phyloP scores from a whole-genome alignment of 2,329 filamentous ascomycete genomes.

The Madurella fahalii region DNA sequence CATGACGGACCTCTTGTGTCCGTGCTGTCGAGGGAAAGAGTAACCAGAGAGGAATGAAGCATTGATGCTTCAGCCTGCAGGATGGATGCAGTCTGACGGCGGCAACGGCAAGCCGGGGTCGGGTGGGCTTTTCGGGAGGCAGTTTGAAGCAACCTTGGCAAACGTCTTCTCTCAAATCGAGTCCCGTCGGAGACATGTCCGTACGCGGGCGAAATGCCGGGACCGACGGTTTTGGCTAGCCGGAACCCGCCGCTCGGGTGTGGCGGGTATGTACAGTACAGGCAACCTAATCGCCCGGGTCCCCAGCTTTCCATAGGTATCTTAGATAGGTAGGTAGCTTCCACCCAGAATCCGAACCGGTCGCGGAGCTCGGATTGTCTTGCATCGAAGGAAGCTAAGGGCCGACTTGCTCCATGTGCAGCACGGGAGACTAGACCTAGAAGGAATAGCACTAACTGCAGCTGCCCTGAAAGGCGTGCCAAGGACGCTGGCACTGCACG shows the following conservation, averaged over 20 bases:
- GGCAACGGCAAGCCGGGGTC: not conserved
- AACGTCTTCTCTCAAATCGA: not conserved
- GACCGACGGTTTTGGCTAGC: not conserved
- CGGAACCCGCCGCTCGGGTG: too few species aligned
- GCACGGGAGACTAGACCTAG: too few species aligned
- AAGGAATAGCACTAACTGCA: too few species aligned
- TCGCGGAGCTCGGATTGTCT: too few species aligned
- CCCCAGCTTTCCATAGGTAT: too few species aligned
- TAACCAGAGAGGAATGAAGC: not conserved
- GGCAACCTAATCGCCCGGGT: too few species aligned
- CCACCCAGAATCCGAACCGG: too few species aligned
- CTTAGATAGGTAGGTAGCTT: too few species aligned
- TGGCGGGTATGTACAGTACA: not conserved
- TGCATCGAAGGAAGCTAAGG: too few species aligned
- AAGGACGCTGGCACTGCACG: too few species aligned
- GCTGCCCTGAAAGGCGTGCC: too few species aligned
- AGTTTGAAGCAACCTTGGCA: not conserved
- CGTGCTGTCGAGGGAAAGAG: not conserved
- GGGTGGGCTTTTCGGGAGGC: not conserved
- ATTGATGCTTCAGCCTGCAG: conserved; percentile 1
- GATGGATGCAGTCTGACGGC: conserved; percentile 9
- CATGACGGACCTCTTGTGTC: not conserved
- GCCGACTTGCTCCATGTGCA: too few species aligned
- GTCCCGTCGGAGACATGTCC: conserved; percentile 1
- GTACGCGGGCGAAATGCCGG: not conserved